These are phyloP conservation scores for Straminergon stramineum DNA, from an alignment of 225 moss, liverwort and hornwort species.

Conservation along the genomic window DNA sequence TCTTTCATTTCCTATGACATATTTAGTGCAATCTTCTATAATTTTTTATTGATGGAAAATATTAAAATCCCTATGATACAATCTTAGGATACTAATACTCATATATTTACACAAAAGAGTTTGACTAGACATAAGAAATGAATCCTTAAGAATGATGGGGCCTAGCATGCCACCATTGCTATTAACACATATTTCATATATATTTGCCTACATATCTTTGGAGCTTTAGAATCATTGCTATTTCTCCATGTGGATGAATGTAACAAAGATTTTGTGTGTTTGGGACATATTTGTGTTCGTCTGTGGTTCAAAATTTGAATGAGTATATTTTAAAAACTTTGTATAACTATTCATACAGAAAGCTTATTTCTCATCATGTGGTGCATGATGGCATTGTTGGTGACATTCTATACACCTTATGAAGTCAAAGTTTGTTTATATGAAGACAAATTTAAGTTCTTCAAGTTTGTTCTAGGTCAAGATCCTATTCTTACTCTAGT, in stretches of 20 bases:
- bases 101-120: neutral
- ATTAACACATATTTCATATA: neutral
- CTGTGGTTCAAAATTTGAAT: neutral
- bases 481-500: neutral
- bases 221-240: neutral
- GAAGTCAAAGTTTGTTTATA: neutral
- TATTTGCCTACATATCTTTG: neutral
- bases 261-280: neutral
- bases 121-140: neutral
- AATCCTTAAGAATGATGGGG: neutral
- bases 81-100: too few relatives aligned
- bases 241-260: neutral
- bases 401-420: neutral
- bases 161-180: neutral
- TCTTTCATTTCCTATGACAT: neutral
- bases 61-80: neutral
- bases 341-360: too few relatives aligned
- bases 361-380: neutral
- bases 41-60: neutral
- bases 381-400: neutral
- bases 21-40: neutral
- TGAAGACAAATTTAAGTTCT: neutral
- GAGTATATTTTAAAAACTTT: neutral
- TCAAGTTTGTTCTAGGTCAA: rapidly evolving
- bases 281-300: too few relatives aligned